These are phyloP conservation scores for Rickenella mellea DNA, from an alignment of 768 basidiomycete species.

Conservation along the genomic window DNA sequence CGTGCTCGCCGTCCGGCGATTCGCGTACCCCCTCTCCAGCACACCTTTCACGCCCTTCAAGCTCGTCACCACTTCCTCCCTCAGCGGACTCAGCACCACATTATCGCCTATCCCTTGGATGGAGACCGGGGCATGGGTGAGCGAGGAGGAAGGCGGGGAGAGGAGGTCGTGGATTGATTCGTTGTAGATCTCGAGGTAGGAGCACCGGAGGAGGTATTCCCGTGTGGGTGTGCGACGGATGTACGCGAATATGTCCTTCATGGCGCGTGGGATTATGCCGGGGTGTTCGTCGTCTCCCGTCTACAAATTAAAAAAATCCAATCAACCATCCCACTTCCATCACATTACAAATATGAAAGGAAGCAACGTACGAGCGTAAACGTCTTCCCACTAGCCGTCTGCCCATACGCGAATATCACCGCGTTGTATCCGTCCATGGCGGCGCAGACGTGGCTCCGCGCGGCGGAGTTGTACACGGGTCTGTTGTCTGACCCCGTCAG, in stretches of 20 bases:
- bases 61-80: constrained; percentile 92
- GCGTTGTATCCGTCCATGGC: constrained; percentile 98
- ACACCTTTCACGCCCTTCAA: constrained; percentile 81
- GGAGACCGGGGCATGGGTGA: constrained; percentile 43
- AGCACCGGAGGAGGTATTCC: constrained; percentile 91
- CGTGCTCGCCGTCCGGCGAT: constrained; percentile 87
- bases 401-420: constrained; percentile 90
- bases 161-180: constrained; percentile 83
- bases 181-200: constrained; percentile 97
- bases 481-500: constrained; percentile 76
- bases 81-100: constrained; percentile 62
- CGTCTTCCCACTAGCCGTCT: constrained; percentile 78
- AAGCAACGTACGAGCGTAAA: constrained; percentile 42
- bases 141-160: constrained; percentile 49
- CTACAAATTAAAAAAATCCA: constrained; percentile 23
- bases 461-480: constrained; percentile 66
- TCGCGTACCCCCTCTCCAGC: constrained; percentile 75
- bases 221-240: constrained; percentile 70
- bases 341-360: not conserved
- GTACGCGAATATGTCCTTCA: constrained; percentile 84
- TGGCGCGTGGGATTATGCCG: constrained; percentile 88
- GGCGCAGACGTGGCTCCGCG: constrained; percentile 71
- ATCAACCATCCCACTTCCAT: not conserved
- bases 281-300: constrained; percentile 77
- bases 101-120: constrained; percentile 61